A percentile compares a stretch with the other conserved stretches of the same genome.
Evolutionary conservation across 306 rosid genomes (phyloP).

Genomic region (Ormosia semicastrata): DNA sequence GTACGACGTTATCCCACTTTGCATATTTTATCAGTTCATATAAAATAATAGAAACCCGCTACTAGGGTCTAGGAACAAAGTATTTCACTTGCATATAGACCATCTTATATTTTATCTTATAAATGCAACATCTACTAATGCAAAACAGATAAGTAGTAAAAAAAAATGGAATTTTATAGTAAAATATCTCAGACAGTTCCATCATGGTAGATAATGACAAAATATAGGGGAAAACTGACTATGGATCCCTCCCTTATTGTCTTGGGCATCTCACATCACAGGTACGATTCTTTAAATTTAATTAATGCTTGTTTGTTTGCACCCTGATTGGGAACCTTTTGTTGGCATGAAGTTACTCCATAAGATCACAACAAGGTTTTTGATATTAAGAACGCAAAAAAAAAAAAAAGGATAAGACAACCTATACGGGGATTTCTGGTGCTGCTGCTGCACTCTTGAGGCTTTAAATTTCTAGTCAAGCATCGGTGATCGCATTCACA

Average conservation of each 20-base stretch:
- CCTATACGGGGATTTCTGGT: not conserved
- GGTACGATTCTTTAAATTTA: conserved; percentile 14
- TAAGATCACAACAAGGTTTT: not conserved
- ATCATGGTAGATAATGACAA: conserved; percentile 7
- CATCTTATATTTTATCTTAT: not conserved
- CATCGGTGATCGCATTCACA: not conserved
- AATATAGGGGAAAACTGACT: not conserved
- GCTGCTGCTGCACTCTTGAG: not conserved
- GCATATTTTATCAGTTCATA: not conserved
- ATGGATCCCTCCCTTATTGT: conserved; percentile 2
- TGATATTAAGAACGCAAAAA: not conserved
- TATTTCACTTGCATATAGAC: not conserved
- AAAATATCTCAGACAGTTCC: conserved; percentile 1
- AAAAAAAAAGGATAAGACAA: not conserved
- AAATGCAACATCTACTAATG: not conserved
- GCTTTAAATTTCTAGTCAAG: not conserved
- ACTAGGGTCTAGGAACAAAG: not conserved
- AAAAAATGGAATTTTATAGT: not conserved
- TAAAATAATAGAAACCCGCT: not conserved
- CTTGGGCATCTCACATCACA: conserved; percentile 12
- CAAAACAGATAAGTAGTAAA: not conserved
- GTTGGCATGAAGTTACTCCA: conserved; percentile 15
- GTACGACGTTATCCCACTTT: not conserved
- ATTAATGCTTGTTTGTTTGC: conserved; percentile 22
- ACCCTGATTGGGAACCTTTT: conserved; percentile 24